Base-by-base conservation (phyloP, 2,329 filamentous ascomycete genomes). In the Mollisia scopiformis region DNA sequence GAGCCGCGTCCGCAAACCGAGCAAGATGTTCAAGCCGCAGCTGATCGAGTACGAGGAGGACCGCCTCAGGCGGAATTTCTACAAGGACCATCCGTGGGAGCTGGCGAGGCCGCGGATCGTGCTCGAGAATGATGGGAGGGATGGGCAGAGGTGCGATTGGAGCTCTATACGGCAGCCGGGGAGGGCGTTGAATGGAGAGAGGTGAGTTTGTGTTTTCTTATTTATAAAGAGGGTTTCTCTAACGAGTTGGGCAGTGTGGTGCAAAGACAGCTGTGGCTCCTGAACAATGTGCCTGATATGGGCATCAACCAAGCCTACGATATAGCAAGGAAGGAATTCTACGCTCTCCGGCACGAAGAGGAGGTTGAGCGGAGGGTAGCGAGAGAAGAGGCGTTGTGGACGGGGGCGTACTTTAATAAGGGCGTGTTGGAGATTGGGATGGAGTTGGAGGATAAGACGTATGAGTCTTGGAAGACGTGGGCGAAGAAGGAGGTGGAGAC, bases 71-170 rank as follows among this genome's bases (percentile, higher is more conserved):
- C 82, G 78, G 68, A 86, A 88, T 28, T 99, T 98, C 79, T 99
- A 91, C 80, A 87, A 84, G 72, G 94, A 99, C 75, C 95, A 99
- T 75, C 95, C 95, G 5, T 99, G 95, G 95, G 95, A 99, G 78
- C 80, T 99, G 72, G 95, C 95, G 19, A 84, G 94, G 64, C 95
- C 95, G 57, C 84, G 92, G 68, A 82, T 97, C 61, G 81, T 99
- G 50, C 79, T 98, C 10, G 95, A 99, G 78, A 81, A 88, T 68
- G 90, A 94, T 71, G 95, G 95, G 56, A 90, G 89, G 73, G 94
- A 99, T 72, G 81, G 86, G 55, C 85, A 89, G 74, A 81, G 78
- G 57, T 88, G 87, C 70, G 87, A 97, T 75, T 98, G 94, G 94
- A 90, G 88, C 68, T 87, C 77, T 69, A 25, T 96, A 68, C 80